A percentile compares a stretch with the other conserved stretches of the same genome.
These are phyloP conservation scores for Otatea glauca DNA, from an alignment of 176 grass and related monocot species.

Conservation along the genomic window DNA sequence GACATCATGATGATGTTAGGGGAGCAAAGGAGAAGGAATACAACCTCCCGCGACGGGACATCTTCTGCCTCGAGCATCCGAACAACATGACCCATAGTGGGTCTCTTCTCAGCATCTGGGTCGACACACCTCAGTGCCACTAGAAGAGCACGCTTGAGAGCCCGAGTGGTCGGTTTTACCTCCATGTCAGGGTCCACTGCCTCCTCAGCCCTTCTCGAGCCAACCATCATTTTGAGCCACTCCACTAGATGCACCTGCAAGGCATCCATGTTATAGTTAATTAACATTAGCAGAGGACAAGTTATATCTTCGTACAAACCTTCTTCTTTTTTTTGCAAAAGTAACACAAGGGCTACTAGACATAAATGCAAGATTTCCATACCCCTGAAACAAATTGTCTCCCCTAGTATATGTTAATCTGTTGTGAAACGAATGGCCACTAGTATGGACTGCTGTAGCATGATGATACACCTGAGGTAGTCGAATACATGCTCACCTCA, in stretches of 20 bases:
- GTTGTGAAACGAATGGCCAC: not conserved
- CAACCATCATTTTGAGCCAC: slow-evolving; percentile 84
- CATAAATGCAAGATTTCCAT: not conserved
- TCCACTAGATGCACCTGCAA: slow-evolving; percentile 76
- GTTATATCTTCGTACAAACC: no score
- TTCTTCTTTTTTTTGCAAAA: no score
- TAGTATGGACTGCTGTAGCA: not conserved
- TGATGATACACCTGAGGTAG: not conserved
- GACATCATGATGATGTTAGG: no score
- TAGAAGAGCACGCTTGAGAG: slow-evolving; percentile 68
- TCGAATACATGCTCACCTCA: slow-evolving; percentile 53
- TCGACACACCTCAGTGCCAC: slow-evolving; percentile 71
- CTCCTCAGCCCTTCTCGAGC: slow-evolving; percentile 58
- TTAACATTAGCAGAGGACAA: not conserved
- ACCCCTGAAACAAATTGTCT: not conserved
- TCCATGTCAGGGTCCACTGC: slow-evolving; percentile 73
- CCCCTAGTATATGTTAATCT: not conserved
- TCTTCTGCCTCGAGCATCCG: slow-evolving; percentile 80
- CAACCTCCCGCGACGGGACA: slow-evolving; percentile 64
- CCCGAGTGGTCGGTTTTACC: slow-evolving; percentile 59
- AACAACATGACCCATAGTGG: slow-evolving; percentile 70
- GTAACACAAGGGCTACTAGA: not conserved
- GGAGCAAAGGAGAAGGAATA: not conserved
- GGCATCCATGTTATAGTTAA: not conserved
- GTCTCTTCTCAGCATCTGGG: slow-evolving; percentile 68